phyloP scores from a whole-genome alignment of 805 yeast species.

The Ogataea salicorniae region DNA sequence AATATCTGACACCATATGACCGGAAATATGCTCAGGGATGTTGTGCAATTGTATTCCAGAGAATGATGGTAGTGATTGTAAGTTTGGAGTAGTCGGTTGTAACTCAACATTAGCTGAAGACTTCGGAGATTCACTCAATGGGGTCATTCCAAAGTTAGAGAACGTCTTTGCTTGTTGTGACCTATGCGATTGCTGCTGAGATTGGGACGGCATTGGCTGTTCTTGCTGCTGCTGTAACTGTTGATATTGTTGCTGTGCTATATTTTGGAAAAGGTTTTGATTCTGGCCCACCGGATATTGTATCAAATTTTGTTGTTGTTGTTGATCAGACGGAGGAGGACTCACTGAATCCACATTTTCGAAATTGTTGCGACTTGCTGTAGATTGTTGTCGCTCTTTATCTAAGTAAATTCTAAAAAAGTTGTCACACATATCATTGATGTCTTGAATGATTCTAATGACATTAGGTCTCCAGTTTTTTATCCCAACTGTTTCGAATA shows the following conservation, averaged over 20 bases:
- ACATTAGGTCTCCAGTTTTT: conserved; percentile 28
- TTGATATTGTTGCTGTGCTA: not conserved
- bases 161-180: not conserved
- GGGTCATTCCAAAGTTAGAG: conserved; percentile 11
- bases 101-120: not conserved
- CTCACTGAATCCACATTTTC: too few relatives aligned
- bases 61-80: conserved; percentile 7
- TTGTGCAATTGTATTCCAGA: conserved; percentile 15
- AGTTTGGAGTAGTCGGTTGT: conserved; percentile 3
- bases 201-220: not conserved
- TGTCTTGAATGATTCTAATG: conserved; percentile 27
- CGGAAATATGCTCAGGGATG: conserved; percentile 17
- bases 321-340: too few relatives aligned
- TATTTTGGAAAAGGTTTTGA: too few relatives aligned
- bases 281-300: too few relatives aligned
- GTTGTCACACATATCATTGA: conserved; percentile 29
- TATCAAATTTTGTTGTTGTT: too few relatives aligned
- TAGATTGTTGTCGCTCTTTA: conserved; percentile 1
- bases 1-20: not conserved
- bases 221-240: not conserved
- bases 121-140: conserved; percentile 8
- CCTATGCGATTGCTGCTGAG: not conserved
- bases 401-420: conserved; percentile 21
- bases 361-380: not conserved
- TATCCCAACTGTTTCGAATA: conserved; percentile 25